phyloP scores from a whole-genome alignment of 2,329 filamentous ascomycete genomes.

The Juglanconis oblonga region DNA sequence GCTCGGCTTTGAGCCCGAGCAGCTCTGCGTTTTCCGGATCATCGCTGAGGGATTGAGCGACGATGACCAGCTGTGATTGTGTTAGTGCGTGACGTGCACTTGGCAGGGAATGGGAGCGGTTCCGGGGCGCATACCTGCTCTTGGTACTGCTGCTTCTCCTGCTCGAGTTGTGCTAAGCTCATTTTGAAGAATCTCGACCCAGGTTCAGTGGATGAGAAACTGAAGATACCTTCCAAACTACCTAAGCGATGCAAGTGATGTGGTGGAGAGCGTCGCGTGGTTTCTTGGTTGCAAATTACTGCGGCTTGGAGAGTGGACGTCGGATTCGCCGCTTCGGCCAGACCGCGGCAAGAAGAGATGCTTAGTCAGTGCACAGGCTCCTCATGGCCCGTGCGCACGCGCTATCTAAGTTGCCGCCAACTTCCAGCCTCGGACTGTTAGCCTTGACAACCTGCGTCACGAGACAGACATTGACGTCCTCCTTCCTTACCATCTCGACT shows the following conservation, averaged over 20 bases:
- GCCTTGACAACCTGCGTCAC: no score
- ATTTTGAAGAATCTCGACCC: conserved; percentile 26
- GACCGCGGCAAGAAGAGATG: background rate
- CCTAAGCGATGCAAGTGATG: background rate
- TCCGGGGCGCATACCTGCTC: conserved; percentile 46
- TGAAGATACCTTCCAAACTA: background rate
- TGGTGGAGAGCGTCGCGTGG: background rate
- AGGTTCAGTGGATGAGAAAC: background rate
- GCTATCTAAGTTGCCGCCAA: background rate
- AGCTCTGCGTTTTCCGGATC: conserved; percentile 80
- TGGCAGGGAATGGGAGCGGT: background rate
- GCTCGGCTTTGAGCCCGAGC: conserved; percentile 72
- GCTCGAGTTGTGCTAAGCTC: conserved; percentile 44
- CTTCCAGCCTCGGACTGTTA: no score
- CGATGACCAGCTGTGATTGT: conserved; percentile 65
- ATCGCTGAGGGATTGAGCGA: conserved; percentile 71
- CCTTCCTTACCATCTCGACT: no score
- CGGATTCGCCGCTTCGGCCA: background rate
- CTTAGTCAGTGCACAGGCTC: background rate
- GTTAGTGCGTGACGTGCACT: conserved; percentile 17
- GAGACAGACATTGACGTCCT: no score
- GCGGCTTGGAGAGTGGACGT: background rate
- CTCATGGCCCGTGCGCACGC: background rate
- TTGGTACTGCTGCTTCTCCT: conserved; percentile 52
- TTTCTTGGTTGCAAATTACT: background rate